Base-by-base conservation (phyloP, 768 basidiomycete species). In the Tylopilus subfusipes region DNA sequence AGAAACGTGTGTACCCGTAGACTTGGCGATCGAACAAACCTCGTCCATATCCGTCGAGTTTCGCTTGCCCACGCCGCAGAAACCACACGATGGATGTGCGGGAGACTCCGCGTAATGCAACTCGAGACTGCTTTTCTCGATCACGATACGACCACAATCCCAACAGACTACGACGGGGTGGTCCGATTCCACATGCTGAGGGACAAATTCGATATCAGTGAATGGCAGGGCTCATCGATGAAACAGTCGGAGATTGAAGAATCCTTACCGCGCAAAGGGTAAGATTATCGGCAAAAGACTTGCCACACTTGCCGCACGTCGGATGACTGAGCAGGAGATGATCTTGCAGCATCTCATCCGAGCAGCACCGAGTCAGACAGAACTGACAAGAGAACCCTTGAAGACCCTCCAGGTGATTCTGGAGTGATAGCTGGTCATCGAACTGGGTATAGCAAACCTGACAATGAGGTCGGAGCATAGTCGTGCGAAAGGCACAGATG, bases 151-250 rank as follows among this genome's bases (percentile, higher is more conserved):
- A 33, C 58, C 63, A 30, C 67, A 68, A 24, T 69, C 67, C 67
- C 67, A 68, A 53, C 67, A 69, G 34, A 67, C 65, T 16, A 69
- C 58, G 13, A 53, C 56, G 1, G 61, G 61, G 36, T 68, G 67
- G 25, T 58, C 61, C 1, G 50, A 52, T 10, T 60, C 63, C 27
- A 63, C 46, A 4, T 68, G 67, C 67, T 68, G 31, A 42, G n/a
- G 11, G 44, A 47, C 0, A 52, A n/a, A 25, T 42, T 36, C 24
- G 1, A 47, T 18, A 39, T 55, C 7, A 55, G 45, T 22, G 5
- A 38, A 34, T 19, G 36, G n/a, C 38, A 29, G 16, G n/a, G 2
- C 8, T 16, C 19, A 13, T 34, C 9, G 16, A 48, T 16, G 11
- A 47, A 7, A 22, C 30, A 12, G 14, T 12, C 34, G 12, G 19